phyloP scores from a whole-genome alignment of 1,284 basidiomycete species.

The Ganoderma meredithae region DNA sequence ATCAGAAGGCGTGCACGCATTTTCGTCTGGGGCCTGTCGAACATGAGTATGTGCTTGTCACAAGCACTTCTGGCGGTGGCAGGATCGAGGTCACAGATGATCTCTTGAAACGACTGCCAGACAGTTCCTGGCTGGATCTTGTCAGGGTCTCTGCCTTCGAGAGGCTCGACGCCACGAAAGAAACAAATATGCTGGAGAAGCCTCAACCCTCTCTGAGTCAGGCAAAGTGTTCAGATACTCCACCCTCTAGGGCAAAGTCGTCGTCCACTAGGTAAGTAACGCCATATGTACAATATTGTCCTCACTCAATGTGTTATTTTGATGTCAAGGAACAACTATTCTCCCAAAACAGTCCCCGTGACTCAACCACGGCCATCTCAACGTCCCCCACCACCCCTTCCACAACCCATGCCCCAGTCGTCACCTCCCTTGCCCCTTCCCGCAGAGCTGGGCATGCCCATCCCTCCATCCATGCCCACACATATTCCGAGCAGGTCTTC shows the following conservation, averaged over 20 bases:
- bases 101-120: slow-evolving; percentile 1
- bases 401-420: not conserved
- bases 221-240: not conserved
- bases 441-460: not conserved
- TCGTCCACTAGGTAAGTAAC: slow-evolving; percentile 3
- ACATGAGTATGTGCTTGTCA: not conserved
- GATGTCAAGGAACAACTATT: not conserved
- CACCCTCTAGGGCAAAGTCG: not conserved
- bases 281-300: not conserved
- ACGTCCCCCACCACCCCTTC: too few relatives aligned
- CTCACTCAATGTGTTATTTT: too few relatives aligned
- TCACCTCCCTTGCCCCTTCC: not conserved
- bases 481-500: not conserved
- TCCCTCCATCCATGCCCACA: not conserved
- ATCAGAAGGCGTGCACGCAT: not conserved
- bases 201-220: not conserved
- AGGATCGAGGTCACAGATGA: slow-evolving; percentile 5
- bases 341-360: not conserved
- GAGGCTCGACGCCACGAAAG: not conserved
- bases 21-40: slow-evolving; percentile 3
- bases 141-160: slow-evolving; percentile 5
- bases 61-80: not conserved
- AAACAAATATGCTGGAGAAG: not conserved
- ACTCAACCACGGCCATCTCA: not conserved
- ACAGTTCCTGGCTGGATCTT: not conserved